These are phyloP conservation scores for Ramaria rubella DNA, from an alignment of 768 basidiomycete genomes.

Conservation along the genomic window DNA sequence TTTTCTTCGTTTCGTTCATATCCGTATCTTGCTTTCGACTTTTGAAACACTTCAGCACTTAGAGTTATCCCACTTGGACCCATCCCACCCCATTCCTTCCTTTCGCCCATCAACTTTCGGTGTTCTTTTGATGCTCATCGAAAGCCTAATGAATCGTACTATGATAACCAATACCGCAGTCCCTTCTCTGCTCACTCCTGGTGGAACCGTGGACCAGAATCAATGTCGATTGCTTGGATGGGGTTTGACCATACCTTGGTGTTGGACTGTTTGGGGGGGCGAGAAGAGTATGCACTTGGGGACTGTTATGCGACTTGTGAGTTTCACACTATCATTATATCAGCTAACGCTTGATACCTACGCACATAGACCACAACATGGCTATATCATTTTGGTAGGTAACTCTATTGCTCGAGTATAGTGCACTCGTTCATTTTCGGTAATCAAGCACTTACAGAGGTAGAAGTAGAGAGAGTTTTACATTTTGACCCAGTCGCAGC, in stretches of 20 bases:
- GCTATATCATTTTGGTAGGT: conserved; percentile 36
- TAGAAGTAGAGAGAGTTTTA: background rate
- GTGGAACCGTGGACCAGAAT: conserved; percentile 32
- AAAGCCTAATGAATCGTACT: background rate
- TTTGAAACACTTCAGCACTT: background rate
- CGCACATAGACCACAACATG: conserved; percentile 51
- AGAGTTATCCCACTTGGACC: background rate
- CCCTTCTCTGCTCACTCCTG: conserved; percentile 7
- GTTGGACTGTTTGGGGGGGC: conserved; percentile 60
- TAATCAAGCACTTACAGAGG: background rate
- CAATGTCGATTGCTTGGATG: conserved; percentile 51
- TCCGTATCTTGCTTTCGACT: background rate
- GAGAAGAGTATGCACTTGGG: conserved; percentile 43
- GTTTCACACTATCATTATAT: conserved; percentile 14
- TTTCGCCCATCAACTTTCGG: conserved; percentile 1
- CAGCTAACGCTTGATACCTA: conserved; percentile 4
- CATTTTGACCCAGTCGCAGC: background rate
- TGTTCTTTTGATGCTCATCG: background rate
- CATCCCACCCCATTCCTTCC: background rate
- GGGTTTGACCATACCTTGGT: conserved; percentile 53
- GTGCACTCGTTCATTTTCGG: background rate
- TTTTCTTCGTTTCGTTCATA: background rate
- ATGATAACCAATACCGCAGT: background rate
- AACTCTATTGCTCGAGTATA: background rate
- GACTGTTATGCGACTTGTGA: conserved; percentile 42